A percentile compares a stretch with the other conserved stretches of the same genome.
These are phyloP conservation scores for Sambucus nigra DNA, from an alignment of 129 eudicot genomes.

Conservation along the genomic window DNA sequence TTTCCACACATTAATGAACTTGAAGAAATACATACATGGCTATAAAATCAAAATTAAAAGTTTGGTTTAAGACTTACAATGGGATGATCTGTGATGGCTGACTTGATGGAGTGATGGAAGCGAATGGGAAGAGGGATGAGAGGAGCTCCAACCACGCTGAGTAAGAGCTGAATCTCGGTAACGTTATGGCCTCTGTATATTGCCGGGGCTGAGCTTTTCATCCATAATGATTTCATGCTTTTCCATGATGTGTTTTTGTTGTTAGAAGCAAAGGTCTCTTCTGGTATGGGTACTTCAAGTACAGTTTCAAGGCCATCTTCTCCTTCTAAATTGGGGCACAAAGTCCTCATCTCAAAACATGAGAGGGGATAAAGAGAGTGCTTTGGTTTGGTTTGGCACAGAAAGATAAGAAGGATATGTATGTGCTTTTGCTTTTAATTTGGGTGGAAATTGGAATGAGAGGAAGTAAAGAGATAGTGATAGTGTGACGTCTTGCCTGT, in stretches of 20 bases:
- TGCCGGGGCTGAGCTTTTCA: slow-evolving; percentile 26
- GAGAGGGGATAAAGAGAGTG: not conserved
- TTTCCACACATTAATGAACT: not conserved
- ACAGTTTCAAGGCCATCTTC: slow-evolving; percentile 93
- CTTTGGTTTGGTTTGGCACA: not conserved
- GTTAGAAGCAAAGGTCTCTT: slow-evolving; percentile 41
- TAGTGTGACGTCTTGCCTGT: not conserved
- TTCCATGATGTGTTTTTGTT: slow-evolving; percentile 45
- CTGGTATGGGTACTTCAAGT: slow-evolving; percentile 93
- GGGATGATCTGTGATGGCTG: slow-evolving; percentile 52
- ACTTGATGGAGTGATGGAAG: slow-evolving; percentile 24
- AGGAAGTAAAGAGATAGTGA: slow-evolving; percentile 10
- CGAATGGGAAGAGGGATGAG: slow-evolving; percentile 67
- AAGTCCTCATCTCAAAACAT: slow-evolving; percentile 53
- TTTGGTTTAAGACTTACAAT: slow-evolving; percentile 86
- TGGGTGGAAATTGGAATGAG: not conserved
- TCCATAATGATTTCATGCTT: slow-evolving; percentile 67
- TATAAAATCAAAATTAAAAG: no score
- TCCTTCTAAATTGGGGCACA: slow-evolving; percentile 70
- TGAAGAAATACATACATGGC: not conserved
- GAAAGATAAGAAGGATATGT: not conserved
- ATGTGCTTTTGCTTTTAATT: not conserved
- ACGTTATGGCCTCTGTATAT: slow-evolving; percentile 36
- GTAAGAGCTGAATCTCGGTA: slow-evolving; percentile 77
- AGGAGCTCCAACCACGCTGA: slow-evolving; percentile 88